Evolutionary conservation across 1,284 basidiomycete species (phyloP).

Genomic region (Ceratobasidium sp.): DNA sequence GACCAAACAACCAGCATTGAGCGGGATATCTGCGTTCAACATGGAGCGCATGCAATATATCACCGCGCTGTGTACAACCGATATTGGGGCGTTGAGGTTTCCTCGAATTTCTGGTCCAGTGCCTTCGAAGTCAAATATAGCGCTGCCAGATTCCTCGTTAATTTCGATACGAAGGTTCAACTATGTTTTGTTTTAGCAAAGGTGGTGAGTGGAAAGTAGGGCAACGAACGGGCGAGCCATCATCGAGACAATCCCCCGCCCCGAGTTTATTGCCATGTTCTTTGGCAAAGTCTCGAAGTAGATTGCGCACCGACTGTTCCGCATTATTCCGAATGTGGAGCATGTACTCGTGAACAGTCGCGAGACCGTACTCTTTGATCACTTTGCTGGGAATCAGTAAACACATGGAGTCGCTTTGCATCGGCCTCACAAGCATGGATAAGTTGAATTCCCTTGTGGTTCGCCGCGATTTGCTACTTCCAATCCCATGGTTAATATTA

Average conservation of each 20-base stretch:
- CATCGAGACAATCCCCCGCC: conserved; percentile 83
- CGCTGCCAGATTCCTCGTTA: conserved; percentile 75
- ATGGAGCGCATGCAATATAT: conserved; percentile 96
- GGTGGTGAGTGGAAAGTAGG: neutral
- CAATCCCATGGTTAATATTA: neutral
- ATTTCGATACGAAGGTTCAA: conserved; percentile 85
- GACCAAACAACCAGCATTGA: conserved; percentile 91
- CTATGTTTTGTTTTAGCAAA: conserved; percentile 48
- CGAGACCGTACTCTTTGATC: conserved; percentile 84
- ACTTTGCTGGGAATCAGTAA: too few relatives aligned
- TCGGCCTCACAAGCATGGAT: conserved; percentile 68
- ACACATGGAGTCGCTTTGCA: too few relatives aligned
- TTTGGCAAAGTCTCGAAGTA: conserved; percentile 79
- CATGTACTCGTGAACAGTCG: conserved; percentile 93
- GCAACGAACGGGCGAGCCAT: conserved; percentile 77
- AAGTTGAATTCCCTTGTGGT: conserved; percentile 89
- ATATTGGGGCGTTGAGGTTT: conserved; percentile 88
- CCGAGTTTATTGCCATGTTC: conserved; percentile 70
- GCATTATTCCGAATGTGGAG: conserved; percentile 89
- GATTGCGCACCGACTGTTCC: conserved; percentile 83
- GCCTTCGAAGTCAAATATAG: conserved; percentile 88
- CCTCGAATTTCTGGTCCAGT: conserved; percentile 89
- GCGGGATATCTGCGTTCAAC: conserved; percentile 89
- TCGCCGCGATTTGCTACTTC: conserved; percentile 89
- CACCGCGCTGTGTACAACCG: conserved; percentile 90